A percentile compares a stretch with the other conserved stretches of the same genome.
Evolutionary conservation across 2,329 filamentous ascomycete species (phyloP).

Genomic region (Ophiosphaerella narmari): DNA sequence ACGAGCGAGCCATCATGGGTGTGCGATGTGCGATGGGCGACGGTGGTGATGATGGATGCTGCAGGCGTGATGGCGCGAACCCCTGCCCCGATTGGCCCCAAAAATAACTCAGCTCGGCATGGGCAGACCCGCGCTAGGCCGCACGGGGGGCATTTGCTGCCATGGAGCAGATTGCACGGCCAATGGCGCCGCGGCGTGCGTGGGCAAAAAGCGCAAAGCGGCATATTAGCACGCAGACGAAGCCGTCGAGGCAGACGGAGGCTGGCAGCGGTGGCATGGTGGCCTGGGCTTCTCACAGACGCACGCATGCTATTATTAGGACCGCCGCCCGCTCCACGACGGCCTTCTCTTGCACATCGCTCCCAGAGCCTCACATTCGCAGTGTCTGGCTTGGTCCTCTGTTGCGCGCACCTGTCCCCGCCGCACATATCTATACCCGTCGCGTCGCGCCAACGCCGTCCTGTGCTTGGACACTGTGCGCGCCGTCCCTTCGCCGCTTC

Average conservation of each 20-base stretch:
- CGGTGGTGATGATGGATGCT: background rate
- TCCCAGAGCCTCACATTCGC: slow-evolving; percentile 32
- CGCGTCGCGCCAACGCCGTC: slow-evolving; percentile 17
- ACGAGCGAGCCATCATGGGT: slow-evolving; percentile 8
- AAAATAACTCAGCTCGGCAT: slow-evolving; percentile 35
- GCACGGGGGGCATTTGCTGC: slow-evolving; percentile 4
- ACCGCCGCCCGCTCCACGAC: slow-evolving; percentile 26
- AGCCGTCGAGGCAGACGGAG: no score
- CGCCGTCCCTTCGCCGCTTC: slow-evolving; percentile 27
- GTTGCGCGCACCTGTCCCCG: slow-evolving; percentile 17
- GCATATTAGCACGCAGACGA: slow-evolving; percentile 21
- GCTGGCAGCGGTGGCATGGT: background rate
- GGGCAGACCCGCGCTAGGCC: slow-evolving; percentile 8
- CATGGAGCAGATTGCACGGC: slow-evolving; percentile 7
- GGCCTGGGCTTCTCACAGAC: slow-evolving; percentile 28
- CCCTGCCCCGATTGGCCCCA: slow-evolving; percentile 27
- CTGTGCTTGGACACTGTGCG: background rate
- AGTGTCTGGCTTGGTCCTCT: slow-evolving; percentile 13
- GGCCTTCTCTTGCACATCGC: slow-evolving; percentile 34
- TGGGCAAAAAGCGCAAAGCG: slow-evolving; percentile 14
- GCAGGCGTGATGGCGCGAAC: slow-evolving; percentile 4
- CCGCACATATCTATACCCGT: slow-evolving; percentile 30
- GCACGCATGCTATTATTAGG: slow-evolving; percentile 35
- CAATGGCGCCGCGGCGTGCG: slow-evolving; percentile 9
- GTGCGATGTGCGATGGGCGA: background rate